These are phyloP conservation scores for Corylus americana DNA, from an alignment of 306 rosid species.

Conservation along the genomic window DNA sequence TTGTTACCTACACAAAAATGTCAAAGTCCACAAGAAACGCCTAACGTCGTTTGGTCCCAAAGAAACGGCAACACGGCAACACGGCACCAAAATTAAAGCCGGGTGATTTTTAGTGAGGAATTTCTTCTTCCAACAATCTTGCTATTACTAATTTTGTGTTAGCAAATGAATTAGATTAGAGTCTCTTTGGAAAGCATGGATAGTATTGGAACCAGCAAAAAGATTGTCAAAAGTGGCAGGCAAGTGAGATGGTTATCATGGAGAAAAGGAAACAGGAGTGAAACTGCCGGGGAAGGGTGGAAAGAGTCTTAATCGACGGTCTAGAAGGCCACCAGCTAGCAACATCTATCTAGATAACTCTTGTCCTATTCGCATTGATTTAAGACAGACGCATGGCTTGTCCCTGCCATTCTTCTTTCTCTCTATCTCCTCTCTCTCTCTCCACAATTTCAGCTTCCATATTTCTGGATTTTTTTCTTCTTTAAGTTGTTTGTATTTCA, in stretches of 20 bases:
- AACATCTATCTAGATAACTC: not conserved
- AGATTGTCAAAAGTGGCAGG: not conserved
- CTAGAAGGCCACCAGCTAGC: not conserved
- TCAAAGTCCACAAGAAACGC: slow-evolving; percentile 30
- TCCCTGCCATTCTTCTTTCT: not conserved
- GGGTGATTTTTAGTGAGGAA: too few species aligned
- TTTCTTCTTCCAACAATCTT: too few species aligned
- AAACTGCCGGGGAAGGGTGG: not conserved
- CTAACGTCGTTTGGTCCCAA: not conserved
- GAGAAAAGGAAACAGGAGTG: too few species aligned
- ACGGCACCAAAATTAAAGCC: too few species aligned
- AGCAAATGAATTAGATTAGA: not conserved
- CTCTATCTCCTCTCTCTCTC: slow-evolving; percentile 12
- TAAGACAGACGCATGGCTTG: not conserved
- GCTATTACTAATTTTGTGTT: too few species aligned
- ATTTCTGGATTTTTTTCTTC: not conserved
- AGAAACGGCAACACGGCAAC: not conserved
- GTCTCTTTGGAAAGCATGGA: not conserved
- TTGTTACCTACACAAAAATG: not conserved
- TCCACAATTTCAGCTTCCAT: not conserved
- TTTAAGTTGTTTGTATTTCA: not conserved
- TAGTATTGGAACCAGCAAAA: not conserved
- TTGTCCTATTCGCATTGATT: not conserved
- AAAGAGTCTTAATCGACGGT: not conserved
- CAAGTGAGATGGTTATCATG: not conserved